These are phyloP conservation scores for Lathyrus sativus DNA, from an alignment of 306 rosid species.

Conservation along the genomic window DNA sequence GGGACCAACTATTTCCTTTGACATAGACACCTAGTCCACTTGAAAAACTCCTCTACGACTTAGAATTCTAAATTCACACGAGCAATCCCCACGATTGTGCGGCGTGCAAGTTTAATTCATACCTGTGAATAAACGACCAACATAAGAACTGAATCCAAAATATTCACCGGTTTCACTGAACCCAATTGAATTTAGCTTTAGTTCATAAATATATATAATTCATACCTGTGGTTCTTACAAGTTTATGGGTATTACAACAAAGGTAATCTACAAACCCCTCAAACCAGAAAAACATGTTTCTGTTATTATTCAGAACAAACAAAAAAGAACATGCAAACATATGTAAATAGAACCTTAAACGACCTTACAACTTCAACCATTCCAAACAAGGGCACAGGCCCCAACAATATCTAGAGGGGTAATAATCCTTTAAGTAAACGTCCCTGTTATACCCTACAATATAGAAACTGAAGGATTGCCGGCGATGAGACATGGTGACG, in stretches of 20 bases:
- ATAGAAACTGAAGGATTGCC: conserved; percentile 81
- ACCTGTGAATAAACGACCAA: neutral
- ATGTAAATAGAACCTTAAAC: conserved; percentile 16
- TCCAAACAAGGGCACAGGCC: conserved; percentile 96
- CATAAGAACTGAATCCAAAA: neutral
- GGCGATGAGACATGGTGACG: conserved; percentile 72
- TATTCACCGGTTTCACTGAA: neutral
- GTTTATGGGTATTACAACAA: neutral
- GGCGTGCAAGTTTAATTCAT: neutral
- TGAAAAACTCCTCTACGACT: too few species aligned
- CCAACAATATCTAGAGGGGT: conserved; percentile 89
- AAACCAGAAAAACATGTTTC: conserved; percentile 29
- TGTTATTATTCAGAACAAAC: conserved; percentile 19
- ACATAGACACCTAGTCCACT: too few species aligned
- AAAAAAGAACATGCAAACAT: conserved; percentile 7
- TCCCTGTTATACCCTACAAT: conserved; percentile 77
- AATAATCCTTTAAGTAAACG: conserved; percentile 85
- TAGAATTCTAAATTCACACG: too few species aligned
- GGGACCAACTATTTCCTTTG: too few species aligned
- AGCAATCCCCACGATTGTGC: neutral
- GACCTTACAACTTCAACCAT: conserved; percentile 75
- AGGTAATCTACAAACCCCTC: conserved; percentile 27
- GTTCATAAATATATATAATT: conserved; percentile 9
- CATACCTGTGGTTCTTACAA: conserved; percentile 5
- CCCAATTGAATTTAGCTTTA: conserved; percentile 29